Evolutionary conservation across 2,329 filamentous ascomycete species (phyloP).

Genomic region (Aspergillus sclerotialis): DNA sequence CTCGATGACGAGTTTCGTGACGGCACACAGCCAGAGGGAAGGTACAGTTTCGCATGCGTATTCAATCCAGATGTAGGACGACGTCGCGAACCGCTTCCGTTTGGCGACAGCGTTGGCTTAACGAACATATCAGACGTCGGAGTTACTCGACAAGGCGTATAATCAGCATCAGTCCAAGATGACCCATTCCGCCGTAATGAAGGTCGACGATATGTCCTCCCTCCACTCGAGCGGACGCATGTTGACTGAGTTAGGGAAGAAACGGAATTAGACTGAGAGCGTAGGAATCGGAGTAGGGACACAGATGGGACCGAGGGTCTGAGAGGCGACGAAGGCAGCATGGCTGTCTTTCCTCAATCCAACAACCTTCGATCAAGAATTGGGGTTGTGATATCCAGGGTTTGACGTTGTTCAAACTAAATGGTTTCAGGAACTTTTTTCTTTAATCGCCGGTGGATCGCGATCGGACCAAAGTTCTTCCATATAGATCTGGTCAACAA

Average conservation of each 20-base stretch:
- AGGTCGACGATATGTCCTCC: conserved; percentile 7
- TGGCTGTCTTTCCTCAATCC: conserved; percentile 19
- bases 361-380: conserved; percentile 2
- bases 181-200: conserved; percentile 13
- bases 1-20: conserved; percentile 25
- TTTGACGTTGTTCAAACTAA: conserved; percentile 8
- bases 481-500: conserved; percentile 18
- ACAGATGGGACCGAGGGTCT: conserved; percentile 44
- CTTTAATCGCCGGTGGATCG: not conserved
- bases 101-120: conserved; percentile 9
- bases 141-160: conserved; percentile 13
- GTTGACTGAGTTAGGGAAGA: conserved; percentile 41
- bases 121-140: conserved; percentile 26
- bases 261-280: conserved; percentile 58
- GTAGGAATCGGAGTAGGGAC: conserved; percentile 64
- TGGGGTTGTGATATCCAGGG: conserved; percentile 3
- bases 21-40: conserved; percentile 7
- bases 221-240: conserved; percentile 14
- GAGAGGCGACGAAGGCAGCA: conserved; percentile 29
- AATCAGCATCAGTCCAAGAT: conserved; percentile 14
- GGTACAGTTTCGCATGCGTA: conserved; percentile 3
- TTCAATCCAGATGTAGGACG: conserved; percentile 5
- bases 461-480: conserved; percentile 25
- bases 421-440: not conserved
- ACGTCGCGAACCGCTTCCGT: conserved; percentile 6